Evolutionary conservation across 1,284 basidiomycete species (phyloP), one percentile per base, ranked within the genome.

Genomic region (Ustilago loliicola): DNA sequence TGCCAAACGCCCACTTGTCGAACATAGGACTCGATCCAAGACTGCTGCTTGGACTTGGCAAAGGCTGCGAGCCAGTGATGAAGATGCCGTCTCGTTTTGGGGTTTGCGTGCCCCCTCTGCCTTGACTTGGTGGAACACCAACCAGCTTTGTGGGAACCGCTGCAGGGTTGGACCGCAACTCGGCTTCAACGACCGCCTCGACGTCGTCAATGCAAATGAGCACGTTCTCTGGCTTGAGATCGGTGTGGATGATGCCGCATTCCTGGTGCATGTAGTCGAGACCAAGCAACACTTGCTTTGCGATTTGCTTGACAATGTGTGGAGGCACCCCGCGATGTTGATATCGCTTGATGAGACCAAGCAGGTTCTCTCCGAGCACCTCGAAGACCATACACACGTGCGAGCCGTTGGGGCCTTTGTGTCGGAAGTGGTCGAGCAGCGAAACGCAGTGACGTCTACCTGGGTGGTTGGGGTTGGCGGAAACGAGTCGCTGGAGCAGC

Each of bases 341-440:
- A 87, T 95, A 92, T 23, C 96, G 91, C 88, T 97, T 98, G 90
- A 98, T 98, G 80, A 99, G 90, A 2, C 96, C 96, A 0, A 99
- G 91, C n/a, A 99, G 89, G 86, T 98, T 98, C 88, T 99, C 97
- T 66, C 97, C 96, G 11, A 99, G 90, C 38, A 99, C 97, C 88
- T 99, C 96, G 85, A 98, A 98, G 19, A 99, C 96, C 96, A 99
- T 99, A 90, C 97, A 99, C 76, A 99, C 94, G 88, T 99, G 96
- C 21, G 91, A 93, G 55, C 96, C 96, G 86, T 99, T 98, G 17
- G 96, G 96, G 0, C 96, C 97, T 72, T 93, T 93, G 88, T 99
- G 97, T 42, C 93, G 91, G 87, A 99, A 99, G 86, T 98, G 94
- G 88, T 99, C 96, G 55, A 99, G 92, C 82, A 99, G 93, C 32